These are phyloP conservation scores for Fusarium verrucosum DNA, from an alignment of 2,329 filamentous ascomycete genomes.

Conservation along the genomic window DNA sequence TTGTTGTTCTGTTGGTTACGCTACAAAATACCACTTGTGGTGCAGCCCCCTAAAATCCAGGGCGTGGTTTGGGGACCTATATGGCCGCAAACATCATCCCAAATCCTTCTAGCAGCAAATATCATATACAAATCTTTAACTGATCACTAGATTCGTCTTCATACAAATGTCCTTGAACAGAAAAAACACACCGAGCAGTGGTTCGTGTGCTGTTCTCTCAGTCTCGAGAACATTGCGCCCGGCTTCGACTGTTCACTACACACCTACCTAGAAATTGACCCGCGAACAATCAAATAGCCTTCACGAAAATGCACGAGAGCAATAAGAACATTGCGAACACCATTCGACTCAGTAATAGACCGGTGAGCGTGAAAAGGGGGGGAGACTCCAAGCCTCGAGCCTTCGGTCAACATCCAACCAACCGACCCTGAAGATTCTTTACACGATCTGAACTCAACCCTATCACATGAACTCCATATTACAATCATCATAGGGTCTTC, in stretches of 20 bases:
- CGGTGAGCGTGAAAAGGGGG: neutral
- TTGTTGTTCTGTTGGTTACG: neutral
- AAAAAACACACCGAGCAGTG: neutral
- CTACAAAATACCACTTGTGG: neutral
- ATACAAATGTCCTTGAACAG: neutral
- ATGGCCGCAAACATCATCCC: constrained; percentile 3
- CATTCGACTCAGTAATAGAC: neutral
- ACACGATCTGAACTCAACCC: neutral
- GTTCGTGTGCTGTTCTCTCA: neutral
- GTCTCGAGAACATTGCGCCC: neutral
- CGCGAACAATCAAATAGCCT: neutral
- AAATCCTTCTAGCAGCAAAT: neutral
- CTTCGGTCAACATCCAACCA: neutral
- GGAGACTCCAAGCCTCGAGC: neutral
- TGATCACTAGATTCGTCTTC: rapidly evolving
- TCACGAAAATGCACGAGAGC: no score
- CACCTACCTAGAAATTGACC: neutral
- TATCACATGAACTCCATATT: neutral
- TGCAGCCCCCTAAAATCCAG: constrained; percentile 5
- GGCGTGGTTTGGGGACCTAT: neutral
- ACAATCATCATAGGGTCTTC: neutral
- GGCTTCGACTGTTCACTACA: neutral
- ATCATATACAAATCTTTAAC: neutral
- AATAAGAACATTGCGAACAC: neutral
- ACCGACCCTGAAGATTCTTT: neutral